Evolutionary conservation across 2,329 filamentous ascomycete species (phyloP).

Genomic region (Colletotrichum paranaense): DNA sequence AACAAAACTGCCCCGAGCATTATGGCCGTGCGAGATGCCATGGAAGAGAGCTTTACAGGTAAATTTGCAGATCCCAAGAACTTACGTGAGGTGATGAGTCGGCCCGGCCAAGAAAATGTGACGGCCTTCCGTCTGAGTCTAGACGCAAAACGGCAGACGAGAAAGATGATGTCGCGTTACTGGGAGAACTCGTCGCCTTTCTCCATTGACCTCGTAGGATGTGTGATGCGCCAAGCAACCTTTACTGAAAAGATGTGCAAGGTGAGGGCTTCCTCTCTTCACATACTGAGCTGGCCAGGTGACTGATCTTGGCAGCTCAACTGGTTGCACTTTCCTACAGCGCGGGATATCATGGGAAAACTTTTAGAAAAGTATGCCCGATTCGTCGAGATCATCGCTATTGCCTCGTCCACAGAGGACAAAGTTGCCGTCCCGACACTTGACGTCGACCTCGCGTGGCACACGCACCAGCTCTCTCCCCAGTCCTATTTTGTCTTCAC

Average conservation of each 20-base stretch:
- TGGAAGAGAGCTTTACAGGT: slow-evolving; percentile 33
- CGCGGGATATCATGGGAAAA: slow-evolving; percentile 67
- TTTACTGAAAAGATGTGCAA: slow-evolving; percentile 48
- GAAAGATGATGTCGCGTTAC: slow-evolving; percentile 55
- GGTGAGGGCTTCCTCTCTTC: not conserved
- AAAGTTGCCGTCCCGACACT: slow-evolving; percentile 72
- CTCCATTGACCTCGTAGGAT: slow-evolving; percentile 51
- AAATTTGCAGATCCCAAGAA: slow-evolving; percentile 27
- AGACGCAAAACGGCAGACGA: slow-evolving; percentile 45
- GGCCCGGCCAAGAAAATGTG: slow-evolving; percentile 15
- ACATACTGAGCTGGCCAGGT: not conserved
- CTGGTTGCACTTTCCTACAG: slow-evolving; percentile 76
- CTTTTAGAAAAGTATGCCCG: slow-evolving; percentile 70
- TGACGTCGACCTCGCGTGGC: slow-evolving; percentile 78
- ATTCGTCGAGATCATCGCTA: slow-evolving; percentile 67
- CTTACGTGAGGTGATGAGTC: slow-evolving; percentile 20
- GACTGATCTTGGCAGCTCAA: slow-evolving; percentile 59
- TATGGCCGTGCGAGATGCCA: slow-evolving; percentile 15
- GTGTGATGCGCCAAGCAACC: slow-evolving; percentile 53
- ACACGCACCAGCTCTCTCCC: slow-evolving; percentile 78
- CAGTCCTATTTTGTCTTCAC: slow-evolving; percentile 69
- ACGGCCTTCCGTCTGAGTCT: slow-evolving; percentile 25
- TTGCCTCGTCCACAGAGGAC: slow-evolving; percentile 44
- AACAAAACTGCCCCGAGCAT: not conserved
- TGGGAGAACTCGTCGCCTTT: slow-evolving; percentile 53